phyloP scores from a whole-genome alignment of 768 basidiomycete genomes.

The Trametes maxima region DNA sequence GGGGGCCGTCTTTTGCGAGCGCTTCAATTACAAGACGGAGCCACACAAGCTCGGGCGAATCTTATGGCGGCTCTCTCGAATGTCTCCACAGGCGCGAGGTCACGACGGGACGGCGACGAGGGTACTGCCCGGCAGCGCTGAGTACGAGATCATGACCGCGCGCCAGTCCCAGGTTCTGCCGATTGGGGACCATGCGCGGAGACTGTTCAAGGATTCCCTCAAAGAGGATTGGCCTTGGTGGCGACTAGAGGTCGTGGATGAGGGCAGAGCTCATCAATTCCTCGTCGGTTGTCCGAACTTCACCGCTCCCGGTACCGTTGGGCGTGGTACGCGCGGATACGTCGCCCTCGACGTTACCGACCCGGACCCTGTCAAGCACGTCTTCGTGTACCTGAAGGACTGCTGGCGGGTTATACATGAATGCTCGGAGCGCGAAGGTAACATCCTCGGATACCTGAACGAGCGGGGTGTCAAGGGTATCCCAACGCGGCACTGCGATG shows the following conservation, averaged over 20 bases:
- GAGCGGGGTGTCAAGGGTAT: background rate
- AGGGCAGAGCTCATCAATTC: background rate
- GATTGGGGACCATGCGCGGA: background rate
- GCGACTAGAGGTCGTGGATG: background rate
- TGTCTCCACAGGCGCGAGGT: background rate
- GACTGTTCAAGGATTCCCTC: background rate
- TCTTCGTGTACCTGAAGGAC: conserved; percentile 1
- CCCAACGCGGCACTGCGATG: background rate
- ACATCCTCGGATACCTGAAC: conserved; percentile 4
- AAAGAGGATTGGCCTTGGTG: background rate
- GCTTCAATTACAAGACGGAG: background rate
- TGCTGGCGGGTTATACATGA: conserved; percentile 3
- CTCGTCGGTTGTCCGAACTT: background rate
- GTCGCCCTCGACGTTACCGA: background rate
- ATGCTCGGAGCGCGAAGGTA: background rate
- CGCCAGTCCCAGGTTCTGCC: background rate
- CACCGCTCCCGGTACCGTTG: background rate
- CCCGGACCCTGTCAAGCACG: background rate
- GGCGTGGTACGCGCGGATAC: background rate
- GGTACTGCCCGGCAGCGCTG: no score
- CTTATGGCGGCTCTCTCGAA: background rate
- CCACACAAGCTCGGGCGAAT: no score
- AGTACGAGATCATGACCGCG: no score
- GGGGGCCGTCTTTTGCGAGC: background rate
- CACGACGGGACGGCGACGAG: no score